A percentile compares a stretch with the other conserved stretches of the same genome.
Evolutionary conservation across 2,329 filamentous ascomycete genomes (phyloP).

Genomic region (Hypoxylon sp.): DNA sequence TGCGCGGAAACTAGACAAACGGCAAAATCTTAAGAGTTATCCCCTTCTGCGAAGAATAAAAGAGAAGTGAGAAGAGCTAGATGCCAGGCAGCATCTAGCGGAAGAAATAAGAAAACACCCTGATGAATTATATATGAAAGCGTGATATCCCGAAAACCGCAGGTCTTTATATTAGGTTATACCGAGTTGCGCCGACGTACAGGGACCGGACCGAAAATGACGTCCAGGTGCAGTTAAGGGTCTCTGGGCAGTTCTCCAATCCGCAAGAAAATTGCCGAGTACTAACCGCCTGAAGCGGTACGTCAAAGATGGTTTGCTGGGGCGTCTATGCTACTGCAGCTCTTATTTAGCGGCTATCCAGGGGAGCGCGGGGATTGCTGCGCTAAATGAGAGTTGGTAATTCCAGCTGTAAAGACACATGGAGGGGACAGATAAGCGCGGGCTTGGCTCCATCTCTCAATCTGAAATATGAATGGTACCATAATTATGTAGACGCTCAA

Average conservation of each 20-base stretch:
- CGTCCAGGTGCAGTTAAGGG: constrained; percentile 38
- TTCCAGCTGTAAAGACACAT: constrained; percentile 18
- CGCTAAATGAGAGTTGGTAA: constrained; percentile 28
- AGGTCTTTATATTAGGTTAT: constrained; percentile 36
- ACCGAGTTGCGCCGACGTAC: constrained; percentile 46
- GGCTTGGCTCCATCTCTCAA: constrained; percentile 21
- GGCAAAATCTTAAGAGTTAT: background rate
- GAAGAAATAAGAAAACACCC: constrained; percentile 11
- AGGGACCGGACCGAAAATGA: constrained; percentile 47
- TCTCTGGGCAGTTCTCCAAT: constrained; percentile 29
- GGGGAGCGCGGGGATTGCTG: constrained; percentile 24
- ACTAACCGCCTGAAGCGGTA: constrained; percentile 41
- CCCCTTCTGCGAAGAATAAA: background rate
- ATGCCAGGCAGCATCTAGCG: constrained; percentile 9
- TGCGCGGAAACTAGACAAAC: background rate
- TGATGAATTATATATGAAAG: constrained; percentile 33
- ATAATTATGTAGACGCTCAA: constrained; percentile 9
- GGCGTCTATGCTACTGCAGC: constrained; percentile 36
- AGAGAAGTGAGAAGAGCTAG: constrained; percentile 2
- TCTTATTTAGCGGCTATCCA: constrained; percentile 38
- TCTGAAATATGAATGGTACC: background rate
- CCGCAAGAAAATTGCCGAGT: constrained; percentile 34
- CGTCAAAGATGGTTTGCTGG: constrained; percentile 34
- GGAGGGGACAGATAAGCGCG: constrained; percentile 34
- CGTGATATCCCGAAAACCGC: constrained; percentile 39